Percentiles rank a stretch among this genome's conserved stretches.
Evolutionary conservation across 805 yeast genomes (phyloP).

Genomic region (Saccharomycopsis javanensis): DNA sequence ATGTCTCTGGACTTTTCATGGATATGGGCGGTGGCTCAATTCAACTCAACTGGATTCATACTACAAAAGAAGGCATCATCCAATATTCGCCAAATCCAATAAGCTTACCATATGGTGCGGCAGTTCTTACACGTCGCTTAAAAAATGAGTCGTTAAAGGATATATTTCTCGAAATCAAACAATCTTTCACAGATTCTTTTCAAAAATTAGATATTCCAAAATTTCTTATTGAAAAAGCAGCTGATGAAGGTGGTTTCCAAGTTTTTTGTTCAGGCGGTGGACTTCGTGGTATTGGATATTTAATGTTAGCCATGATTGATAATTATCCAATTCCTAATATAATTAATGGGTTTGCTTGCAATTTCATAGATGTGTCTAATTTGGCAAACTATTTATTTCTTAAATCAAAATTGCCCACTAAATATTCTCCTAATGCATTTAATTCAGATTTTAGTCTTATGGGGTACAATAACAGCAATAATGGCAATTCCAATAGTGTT

Average conservation of each 20-base stretch:
- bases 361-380: conserved; percentile 40
- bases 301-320: conserved; percentile 40
- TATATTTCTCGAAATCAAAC: conserved; percentile 44
- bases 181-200: conserved; percentile 41
- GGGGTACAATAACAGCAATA: conserved; percentile 7
- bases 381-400: conserved; percentile 43
- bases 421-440: neutral
- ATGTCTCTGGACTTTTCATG: conserved; percentile 57
- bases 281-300: conserved; percentile 57
- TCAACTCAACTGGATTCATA: conserved; percentile 60
- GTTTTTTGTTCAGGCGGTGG: conserved; percentile 70
- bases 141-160: conserved; percentile 39
- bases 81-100: conserved; percentile 47
- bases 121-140: conserved; percentile 49
- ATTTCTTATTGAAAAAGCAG: conserved; percentile 40
- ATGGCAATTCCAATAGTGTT: too few relatives aligned
- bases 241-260: conserved; percentile 48
- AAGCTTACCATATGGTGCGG: conserved; percentile 67
- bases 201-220: conserved; percentile 43
- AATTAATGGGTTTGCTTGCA: conserved; percentile 58
- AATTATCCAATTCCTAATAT: conserved; percentile 62
- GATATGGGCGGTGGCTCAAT: conserved; percentile 68
- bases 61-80: conserved; percentile 42
- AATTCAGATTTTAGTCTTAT: neutral
- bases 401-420: conserved; percentile 36